Evolutionary conservation across 179 eudicot genomes (phyloP), one percentile per base, ranked within the genome.

Genomic region (Pouteria campechiana): DNA sequence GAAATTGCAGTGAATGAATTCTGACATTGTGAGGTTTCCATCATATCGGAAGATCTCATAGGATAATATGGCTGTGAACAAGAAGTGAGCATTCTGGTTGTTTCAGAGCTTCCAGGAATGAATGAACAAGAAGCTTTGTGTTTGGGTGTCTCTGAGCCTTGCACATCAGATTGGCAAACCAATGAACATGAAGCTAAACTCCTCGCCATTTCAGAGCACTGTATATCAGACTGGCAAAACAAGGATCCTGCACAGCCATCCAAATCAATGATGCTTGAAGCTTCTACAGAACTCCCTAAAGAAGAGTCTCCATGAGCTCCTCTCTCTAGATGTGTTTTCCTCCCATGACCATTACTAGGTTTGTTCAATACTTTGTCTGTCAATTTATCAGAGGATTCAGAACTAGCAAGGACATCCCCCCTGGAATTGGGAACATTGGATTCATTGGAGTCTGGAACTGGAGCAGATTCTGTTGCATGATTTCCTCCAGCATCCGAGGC

Each of bases 211-310:
- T 67, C 81, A 44, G 69, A 62, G 34, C 64, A 35, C 49, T 64
- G 80, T 61, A 49, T 61, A 35, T 56, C 48, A 24, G 76, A 51
- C 11, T 63, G 76, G 29, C 61, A 44, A 39, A 61, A 43, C 24
- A 70, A 46, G 17, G 64, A 36, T 29, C 65, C 80, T 33, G 66
- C 36, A 41, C 54, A 53, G 44, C 54, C 79, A 57, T 44, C 69
- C 29, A 58, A 51, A 25, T 61, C 47, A 41, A 25, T 41, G 25
- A 47, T 48, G 41, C 57, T 46, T 21, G 62, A 36, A 49, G 55
- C 45, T 2, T 48, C 37, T 13, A 34, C 33, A 32, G 48, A 23
- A 61, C 31, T 62, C 3, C 29, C 64, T 28, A 64, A 35, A 20
- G 56, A 41, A 39, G 52, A 70, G 34, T 30, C 34, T 50, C 61